Evolutionary conservation across 768 basidiomycete species (phyloP).

Genomic region (Macrolepiota dolichaula): DNA sequence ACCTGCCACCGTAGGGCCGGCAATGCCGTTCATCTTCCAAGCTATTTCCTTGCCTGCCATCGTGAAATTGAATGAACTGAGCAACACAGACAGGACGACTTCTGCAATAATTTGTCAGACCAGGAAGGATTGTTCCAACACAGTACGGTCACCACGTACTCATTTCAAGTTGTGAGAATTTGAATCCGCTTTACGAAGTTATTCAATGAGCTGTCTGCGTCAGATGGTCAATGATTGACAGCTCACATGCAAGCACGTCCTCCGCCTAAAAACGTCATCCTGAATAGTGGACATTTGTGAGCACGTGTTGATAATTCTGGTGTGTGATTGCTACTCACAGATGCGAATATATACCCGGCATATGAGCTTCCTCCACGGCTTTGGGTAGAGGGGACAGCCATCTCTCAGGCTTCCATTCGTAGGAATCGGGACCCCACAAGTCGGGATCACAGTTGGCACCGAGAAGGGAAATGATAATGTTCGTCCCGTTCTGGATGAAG

Average conservation of each 20-base stretch:
- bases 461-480: neutral
- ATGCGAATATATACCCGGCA: conserved; percentile 13
- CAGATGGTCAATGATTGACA: neutral
- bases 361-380: conserved; percentile 15
- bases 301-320: neutral
- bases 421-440: conserved; percentile 33
- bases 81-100: conserved; percentile 18
- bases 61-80: conserved; percentile 22
- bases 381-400: conserved; percentile 32
- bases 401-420: conserved; percentile 34
- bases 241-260: neutral
- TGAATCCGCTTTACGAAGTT: conserved; percentile 7
- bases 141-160: neutral
- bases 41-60: conserved; percentile 18
- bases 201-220: neutral
- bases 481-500: neutral
- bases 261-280: conserved; percentile 3
- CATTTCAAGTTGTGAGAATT: conserved; percentile 11
- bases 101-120: conserved; percentile 11
- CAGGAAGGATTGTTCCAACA: neutral
- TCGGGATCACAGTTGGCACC: conserved; percentile 10
- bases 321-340: neutral
- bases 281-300: neutral
- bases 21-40: conserved; percentile 23
- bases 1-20: conserved; percentile 15